phyloP scores from a whole-genome alignment of 495 filamentous ascomycete genomes.

The Zalerion maritima region DNA sequence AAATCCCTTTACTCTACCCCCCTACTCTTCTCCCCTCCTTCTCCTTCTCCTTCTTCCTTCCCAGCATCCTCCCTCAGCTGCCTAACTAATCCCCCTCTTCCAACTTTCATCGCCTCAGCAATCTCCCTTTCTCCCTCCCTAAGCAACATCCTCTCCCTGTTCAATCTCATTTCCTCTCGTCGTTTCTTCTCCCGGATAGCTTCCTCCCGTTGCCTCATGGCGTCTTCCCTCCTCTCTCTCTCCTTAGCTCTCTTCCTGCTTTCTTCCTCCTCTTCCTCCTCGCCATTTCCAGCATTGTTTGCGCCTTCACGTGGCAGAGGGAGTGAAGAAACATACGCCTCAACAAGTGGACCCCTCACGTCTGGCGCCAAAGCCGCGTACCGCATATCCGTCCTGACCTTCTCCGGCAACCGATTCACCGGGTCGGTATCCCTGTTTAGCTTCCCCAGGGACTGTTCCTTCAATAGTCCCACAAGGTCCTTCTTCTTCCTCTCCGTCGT shows the following conservation, averaged over 20 bases:
- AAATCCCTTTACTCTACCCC: too few relatives aligned
- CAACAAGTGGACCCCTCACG: constrained; percentile 57
- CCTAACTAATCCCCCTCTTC: constrained; percentile 54
- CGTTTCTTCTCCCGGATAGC: constrained; percentile 62
- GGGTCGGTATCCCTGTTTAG: constrained; percentile 53
- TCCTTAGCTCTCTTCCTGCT: constrained; percentile 47
- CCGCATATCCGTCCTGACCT: constrained; percentile 59
- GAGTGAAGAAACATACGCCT: constrained; percentile 61
- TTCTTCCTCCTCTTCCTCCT: constrained; percentile 45
- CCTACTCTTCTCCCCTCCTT: too few relatives aligned
- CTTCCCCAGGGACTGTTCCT: constrained; percentile 43
- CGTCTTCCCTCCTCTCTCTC: constrained; percentile 53
- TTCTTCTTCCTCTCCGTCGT: constrained; percentile 59
- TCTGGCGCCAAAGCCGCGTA: constrained; percentile 65
- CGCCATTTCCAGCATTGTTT: too few relatives aligned
- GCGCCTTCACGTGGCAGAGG: constrained; percentile 45
- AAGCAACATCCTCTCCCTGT: constrained; percentile 50
- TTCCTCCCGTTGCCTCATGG: constrained; percentile 59
- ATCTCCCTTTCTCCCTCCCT: constrained; percentile 67
- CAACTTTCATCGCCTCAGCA: constrained; percentile 61
- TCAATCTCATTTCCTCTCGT: constrained; percentile 47
- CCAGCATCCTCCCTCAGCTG: constrained; percentile 34
- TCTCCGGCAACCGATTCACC: constrained; percentile 49
- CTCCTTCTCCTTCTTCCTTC: constrained; percentile 1
- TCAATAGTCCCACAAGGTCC: constrained; percentile 66